These are phyloP conservation scores for Coemansia sp. DNA, from an alignment of 192 early-diverging fungal genomes.

Conservation along the genomic window DNA sequence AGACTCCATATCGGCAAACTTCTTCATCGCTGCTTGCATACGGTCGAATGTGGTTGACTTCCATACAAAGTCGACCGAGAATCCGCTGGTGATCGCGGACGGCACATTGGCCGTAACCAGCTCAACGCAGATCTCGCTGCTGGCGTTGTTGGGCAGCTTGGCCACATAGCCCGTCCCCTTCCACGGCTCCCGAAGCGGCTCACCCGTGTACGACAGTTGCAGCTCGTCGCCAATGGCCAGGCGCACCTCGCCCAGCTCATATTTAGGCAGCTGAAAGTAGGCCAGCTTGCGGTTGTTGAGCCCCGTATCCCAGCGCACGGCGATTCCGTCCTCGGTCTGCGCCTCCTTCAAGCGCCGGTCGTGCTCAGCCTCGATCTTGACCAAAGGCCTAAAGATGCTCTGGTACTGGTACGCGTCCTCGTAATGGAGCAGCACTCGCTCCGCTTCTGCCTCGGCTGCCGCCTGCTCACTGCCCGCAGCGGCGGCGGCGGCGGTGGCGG, in stretches of 20 bases:
- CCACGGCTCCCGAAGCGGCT: slow-evolving; percentile 74
- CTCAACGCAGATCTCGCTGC: slow-evolving; percentile 95
- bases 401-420: slow-evolving; percentile 98
- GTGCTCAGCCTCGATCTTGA: slow-evolving; percentile 93
- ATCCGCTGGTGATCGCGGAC: slow-evolving; percentile 62
- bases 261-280: slow-evolving; percentile 88
- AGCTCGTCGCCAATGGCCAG: slow-evolving; percentile 95
- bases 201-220: slow-evolving; percentile 78
- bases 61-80: slow-evolving; percentile 97
- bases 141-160: slow-evolving; percentile 89
- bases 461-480: too few relatives aligned
- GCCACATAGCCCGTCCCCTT: slow-evolving; percentile 86
- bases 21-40: slow-evolving; percentile 95
- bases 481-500: slow-evolving; percentile 51
- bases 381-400: slow-evolving; percentile 89
- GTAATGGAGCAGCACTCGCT: slow-evolving; percentile 74
- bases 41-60: slow-evolving; percentile 95
- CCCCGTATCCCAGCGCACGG: slow-evolving; percentile 96
- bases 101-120: slow-evolving; percentile 67
- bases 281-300: slow-evolving; percentile 88
- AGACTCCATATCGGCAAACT: slow-evolving; percentile 92
- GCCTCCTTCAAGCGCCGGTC: slow-evolving; percentile 81
- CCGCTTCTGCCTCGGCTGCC: neutral
- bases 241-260: slow-evolving; percentile 82
- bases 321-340: slow-evolving; percentile 93